Base-by-base conservation (phyloP, 176 grass and related monocot genomes). In the Chrysopogon serrulatus region DNA sequence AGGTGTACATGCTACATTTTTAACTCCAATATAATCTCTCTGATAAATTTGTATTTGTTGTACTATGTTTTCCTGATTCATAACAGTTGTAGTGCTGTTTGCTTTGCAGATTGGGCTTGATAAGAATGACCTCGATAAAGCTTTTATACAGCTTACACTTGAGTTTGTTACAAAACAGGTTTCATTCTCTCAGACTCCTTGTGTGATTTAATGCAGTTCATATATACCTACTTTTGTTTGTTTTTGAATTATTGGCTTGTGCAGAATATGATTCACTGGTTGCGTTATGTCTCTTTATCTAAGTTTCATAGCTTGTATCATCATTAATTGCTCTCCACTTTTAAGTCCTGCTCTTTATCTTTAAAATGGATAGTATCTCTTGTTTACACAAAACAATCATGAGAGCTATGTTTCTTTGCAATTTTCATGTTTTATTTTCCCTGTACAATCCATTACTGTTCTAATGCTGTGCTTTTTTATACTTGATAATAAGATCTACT, bases 101-200 rank as follows among this genome's bases (percentile, higher is more conserved):
- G 7, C 62, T 62, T 88, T 83, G 91, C 83, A 98, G 96, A 98
- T 98, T 92, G 87, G 78, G 66, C 82, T 98, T 1, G 96, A 93
- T 72, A 98, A 92, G 42, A 90, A 98, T 74, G 87, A 95, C 76
- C 90, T 93, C n/a, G 87, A 95, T 76, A 95, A 98, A 88, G 89
- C 89, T 90, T 98, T 92, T 41, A 34, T 98, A 78, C 96, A 98
- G 74, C 70, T 95, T 85, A 95, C 96, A 9, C 84, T 98, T 80
- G 91, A 98, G 78, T 92, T 98, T 44, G 79, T 91, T 53, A 80
- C 86, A 34, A 98, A 95, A 75, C 96, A 98, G 96, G 91, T 98
- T 78, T 47, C 27, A 23, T 90, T 73, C 67, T 33, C 59, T 85
- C 34, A 62, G 47, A 68, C 17, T 65, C 86, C 18, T 75, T 21